Percentiles rank a stretch among this genome's conserved stretches.
Evolutionary conservation across 1,284 basidiomycete species (phyloP).

Genomic region (Cryptococcus neoformans): DNA sequence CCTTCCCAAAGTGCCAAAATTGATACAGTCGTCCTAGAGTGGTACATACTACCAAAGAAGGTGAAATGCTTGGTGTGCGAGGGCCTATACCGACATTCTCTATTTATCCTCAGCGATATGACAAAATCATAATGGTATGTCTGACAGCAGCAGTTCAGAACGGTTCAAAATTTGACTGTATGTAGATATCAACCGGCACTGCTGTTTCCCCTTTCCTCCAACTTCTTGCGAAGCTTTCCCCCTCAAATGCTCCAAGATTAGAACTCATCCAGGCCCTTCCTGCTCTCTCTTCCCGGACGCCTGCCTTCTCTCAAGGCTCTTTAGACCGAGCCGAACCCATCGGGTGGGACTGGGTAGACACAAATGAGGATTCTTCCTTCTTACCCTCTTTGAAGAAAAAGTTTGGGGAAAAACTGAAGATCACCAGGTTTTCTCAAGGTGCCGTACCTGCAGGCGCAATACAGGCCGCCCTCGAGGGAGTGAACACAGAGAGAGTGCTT

Average conservation of each 20-base stretch:
- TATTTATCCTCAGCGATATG: slow-evolving; percentile 31
- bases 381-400: slow-evolving; percentile 20
- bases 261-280: slow-evolving; percentile 33
- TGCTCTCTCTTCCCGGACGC: neutral
- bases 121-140: slow-evolving; percentile 43
- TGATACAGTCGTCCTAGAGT: slow-evolving; percentile 18
- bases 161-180: neutral
- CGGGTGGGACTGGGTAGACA: slow-evolving; percentile 4
- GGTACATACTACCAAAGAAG: slow-evolving; percentile 33
- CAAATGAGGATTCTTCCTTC: slow-evolving; percentile 6
- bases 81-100: slow-evolving; percentile 44
- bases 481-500: slow-evolving; percentile 19
- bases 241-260: slow-evolving; percentile 11
- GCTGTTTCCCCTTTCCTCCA: slow-evolving; percentile 48
- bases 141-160: neutral
- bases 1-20: no score
- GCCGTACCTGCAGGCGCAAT: slow-evolving; percentile 3
- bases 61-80: slow-evolving; percentile 38
- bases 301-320: neutral
- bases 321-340: neutral
- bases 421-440: slow-evolving; percentile 13
- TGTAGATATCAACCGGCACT: slow-evolving; percentile 46
- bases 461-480: slow-evolving; percentile 6
- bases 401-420: slow-evolving; percentile 14
- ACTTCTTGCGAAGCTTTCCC: slow-evolving; percentile 35